These are phyloP conservation scores for Teratosphaeria gauchensis DNA, from an alignment of 2,329 filamentous ascomycete species.

Conservation along the genomic window DNA sequence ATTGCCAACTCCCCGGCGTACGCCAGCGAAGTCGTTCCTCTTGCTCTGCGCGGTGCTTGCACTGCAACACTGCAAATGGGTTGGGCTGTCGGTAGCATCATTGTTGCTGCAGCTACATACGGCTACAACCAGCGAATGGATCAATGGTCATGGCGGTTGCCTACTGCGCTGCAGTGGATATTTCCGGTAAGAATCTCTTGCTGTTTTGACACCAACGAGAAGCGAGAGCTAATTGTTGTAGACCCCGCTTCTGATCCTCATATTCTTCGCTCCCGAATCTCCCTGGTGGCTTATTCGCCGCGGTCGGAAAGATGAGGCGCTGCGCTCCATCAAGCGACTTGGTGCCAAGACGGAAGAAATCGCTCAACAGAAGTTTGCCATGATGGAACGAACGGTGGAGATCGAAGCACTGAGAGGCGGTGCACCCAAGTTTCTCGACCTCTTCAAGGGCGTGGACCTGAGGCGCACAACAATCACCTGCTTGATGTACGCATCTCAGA, in stretches of 20 bases:
- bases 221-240: not conserved
- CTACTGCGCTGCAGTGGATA: not conserved
- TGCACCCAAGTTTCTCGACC: slow-evolving; percentile 40
- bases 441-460: slow-evolving; percentile 47
- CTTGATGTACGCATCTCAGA: slow-evolving; percentile 50
- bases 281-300: slow-evolving; percentile 48
- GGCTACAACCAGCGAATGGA: slow-evolving; percentile 35
- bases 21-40: slow-evolving; percentile 48
- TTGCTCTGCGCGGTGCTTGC: slow-evolving; percentile 43
- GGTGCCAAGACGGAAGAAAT: slow-evolving; percentile 30
- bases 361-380: slow-evolving; percentile 22
- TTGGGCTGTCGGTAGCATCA: slow-evolving; percentile 50
- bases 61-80: slow-evolving; percentile 54
- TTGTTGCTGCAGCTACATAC: slow-evolving; percentile 42
- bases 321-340: slow-evolving; percentile 40
- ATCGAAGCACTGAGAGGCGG: slow-evolving; percentile 43
- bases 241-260: slow-evolving; percentile 28
- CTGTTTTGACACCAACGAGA: not conserved
- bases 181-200: not conserved
- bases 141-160: not conserved
- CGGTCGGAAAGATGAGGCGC: slow-evolving; percentile 37
- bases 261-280: slow-evolving; percentile 42
- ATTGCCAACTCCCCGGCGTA: slow-evolving; percentile 54
- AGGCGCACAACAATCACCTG: slow-evolving; percentile 48
- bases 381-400: slow-evolving; percentile 34